phyloP scores from a whole-genome alignment of 75 land plant species.

The Cunninghamia lanceolata region DNA sequence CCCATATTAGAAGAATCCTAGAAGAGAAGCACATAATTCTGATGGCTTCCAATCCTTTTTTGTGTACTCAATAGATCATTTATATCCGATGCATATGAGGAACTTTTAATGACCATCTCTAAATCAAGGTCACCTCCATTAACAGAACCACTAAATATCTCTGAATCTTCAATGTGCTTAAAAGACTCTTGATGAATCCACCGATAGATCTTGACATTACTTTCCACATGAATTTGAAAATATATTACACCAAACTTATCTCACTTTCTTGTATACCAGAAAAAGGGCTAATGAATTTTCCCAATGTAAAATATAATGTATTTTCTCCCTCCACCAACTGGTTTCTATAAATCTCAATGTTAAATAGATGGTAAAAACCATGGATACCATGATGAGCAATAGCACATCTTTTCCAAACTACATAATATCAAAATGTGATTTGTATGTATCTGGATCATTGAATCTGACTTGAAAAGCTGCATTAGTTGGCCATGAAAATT shows the following conservation, averaged over 20 bases:
- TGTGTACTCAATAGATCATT: constrained; percentile 66
- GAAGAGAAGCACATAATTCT: constrained; percentile 56
- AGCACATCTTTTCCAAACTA: constrained; percentile 46
- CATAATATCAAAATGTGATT: constrained; percentile 38
- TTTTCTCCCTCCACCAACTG: constrained; percentile 27
- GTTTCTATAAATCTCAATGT: constrained; percentile 19
- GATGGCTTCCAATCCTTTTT: constrained; percentile 62
- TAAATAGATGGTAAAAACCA: constrained; percentile 32
- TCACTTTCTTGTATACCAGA: constrained; percentile 14
- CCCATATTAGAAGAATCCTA: constrained; percentile 57
- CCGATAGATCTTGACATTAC: too few relatives aligned
- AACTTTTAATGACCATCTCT: constrained; percentile 62
- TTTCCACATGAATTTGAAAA: too few relatives aligned
- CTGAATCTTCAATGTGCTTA: constrained; percentile 56
- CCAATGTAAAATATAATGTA: constrained; percentile 28
- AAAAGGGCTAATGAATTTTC: constrained; percentile 29
- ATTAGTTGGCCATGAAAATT: constrained; percentile 28
- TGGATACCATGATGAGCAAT: constrained; percentile 53
- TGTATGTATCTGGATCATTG: constrained; percentile 18
- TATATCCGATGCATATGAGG: constrained; percentile 63
- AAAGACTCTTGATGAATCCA: too few relatives aligned
- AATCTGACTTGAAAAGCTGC: constrained; percentile 44
- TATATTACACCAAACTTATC: too few relatives aligned
- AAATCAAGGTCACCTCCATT: constrained; percentile 43
- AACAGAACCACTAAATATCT: constrained; percentile 54